Evolutionary conservation across 129 eudicot genomes (phyloP), one percentile per base, ranked within the genome.

Genomic region (Kitagawia praeruptora): DNA sequence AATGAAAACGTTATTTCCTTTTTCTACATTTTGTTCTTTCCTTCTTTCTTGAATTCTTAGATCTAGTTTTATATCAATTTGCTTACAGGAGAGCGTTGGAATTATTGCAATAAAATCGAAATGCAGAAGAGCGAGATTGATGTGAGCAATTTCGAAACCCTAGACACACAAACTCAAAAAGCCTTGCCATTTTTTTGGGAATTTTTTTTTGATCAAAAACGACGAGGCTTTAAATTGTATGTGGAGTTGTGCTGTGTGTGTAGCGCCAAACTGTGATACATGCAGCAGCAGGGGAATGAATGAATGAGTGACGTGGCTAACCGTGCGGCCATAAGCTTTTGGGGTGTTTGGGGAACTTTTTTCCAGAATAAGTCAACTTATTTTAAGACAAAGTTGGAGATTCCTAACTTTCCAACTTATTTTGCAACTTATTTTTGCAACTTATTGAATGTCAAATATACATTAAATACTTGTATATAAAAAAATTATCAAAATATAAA

Each of bases 281-380:
- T 39, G 39, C 34, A 66, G 25, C 25, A 0, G n/a, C 11, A 38
- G 28, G 75, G 58, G n/a, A 8, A 15, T n/a, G n/a, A n/a, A n/a
- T n/a, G 47, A 42, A 44, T 44, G 2, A 61, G 77, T 69, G 86
- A 87, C 90, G 90, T 87, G 90, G 88, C 81, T 85, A 82, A 87
- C 82, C 80, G 84, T 69, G 75, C 58, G 67, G 78, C 90, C 90
- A 84, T 73, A 80, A 81, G 34, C 79, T 66, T n/a, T 54, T 40
- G 72, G n/a, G n/a, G n/a, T n/a, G n/a, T n/a, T n/a, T n/a, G n/a
- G n/a, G n/a, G n/a, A n/a, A n/a, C n/a, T n/a, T n/a, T n/a, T n/a
- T n/a, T n/a, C n/a, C n/a, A n/a, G n/a, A n/a, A n/a, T n/a, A n/a
- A n/a, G n/a, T n/a, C n/a, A n/a, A n/a, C n/a, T n/a, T n/a, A n/a